Evolutionary conservation across 805 yeast genomes (phyloP), one percentile per base, ranked within the genome.

Genomic region (Candida chauliodis): DNA sequence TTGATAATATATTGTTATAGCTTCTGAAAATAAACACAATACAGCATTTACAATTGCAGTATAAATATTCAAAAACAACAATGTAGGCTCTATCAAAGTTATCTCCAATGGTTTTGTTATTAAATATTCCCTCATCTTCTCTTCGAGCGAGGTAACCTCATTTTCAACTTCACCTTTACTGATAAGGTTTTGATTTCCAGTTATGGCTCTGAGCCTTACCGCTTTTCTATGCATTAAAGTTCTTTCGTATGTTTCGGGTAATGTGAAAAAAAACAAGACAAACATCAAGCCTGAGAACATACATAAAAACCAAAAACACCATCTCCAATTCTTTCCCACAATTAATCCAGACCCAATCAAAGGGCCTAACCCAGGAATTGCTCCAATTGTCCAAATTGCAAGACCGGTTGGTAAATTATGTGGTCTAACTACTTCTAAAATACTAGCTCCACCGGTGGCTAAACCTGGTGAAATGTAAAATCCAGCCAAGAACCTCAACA

Each of bases 361-460:
- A 1, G 84, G 84, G 10, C 81, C 83, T 16, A 74, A 32, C 9
- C 70, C 63, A 1, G 81, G 81, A 27, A 73, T 73, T 1, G 78
- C 75, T 36, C 75, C 79, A 21, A 71, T 48, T 16, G 78, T 62
- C 82, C 83, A 79, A 4, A 61, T 41, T 6, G 74, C 73, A 36
- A 78, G 56, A 3, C 72, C 71, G 13, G 69, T 44, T 2, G 81
- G 77, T 26, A 68, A 52, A 39, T 58, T 56, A 4, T 76, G 67
- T n/a, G 64, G 53, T 3, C 52, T 33, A 20, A 72, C 51, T 30
- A 78, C 56, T 50, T 79, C 85, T 22, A 74, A 70, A 27, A 78
- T 52, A 3, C 76, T 61, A 8, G 80, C 84, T 42, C 78, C 81
- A 30, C 81, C 83, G 13, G 78, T 75, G 1, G 79, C 71, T 37